Evolutionary conservation across 2,329 filamentous ascomycete genomes (phyloP).

Genomic region (Paracamarosporium sp.): DNA sequence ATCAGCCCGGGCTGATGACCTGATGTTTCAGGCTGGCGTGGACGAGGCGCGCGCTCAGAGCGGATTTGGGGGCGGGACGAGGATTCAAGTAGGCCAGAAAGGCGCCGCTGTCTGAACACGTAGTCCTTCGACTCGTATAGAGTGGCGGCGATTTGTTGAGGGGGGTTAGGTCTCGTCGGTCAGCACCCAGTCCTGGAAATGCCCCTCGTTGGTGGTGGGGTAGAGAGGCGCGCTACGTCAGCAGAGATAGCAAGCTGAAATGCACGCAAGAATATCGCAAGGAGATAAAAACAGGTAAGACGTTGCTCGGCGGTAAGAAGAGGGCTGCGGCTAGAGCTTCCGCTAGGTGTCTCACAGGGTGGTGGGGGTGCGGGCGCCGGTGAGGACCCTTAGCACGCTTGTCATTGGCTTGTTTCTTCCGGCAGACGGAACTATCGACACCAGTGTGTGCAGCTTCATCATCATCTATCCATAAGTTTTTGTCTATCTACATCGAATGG

Average conservation of each 20-base stretch:
- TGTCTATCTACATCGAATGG: constrained; percentile 7
- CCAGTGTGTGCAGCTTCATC: neutral
- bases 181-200: no score
- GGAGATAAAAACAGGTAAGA: neutral
- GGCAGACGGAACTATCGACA: neutral
- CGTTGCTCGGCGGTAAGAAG: neutral
- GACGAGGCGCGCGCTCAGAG: neutral
- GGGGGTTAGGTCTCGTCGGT: neutral
- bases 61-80: neutral
- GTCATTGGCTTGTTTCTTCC: neutral
- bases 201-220: no score
- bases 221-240: neutral
- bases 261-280: neutral
- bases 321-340: neutral
- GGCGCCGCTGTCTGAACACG: neutral
- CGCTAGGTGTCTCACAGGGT: constrained; percentile 1
- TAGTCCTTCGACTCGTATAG: neutral
- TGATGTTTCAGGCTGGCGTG: neutral
- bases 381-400: constrained; percentile 1
- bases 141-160: neutral
- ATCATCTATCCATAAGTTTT: constrained; percentile 1
- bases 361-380: constrained; percentile 5
- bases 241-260: neutral
- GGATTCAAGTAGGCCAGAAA: neutral
- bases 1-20: neutral